Conservation (phyloP, 164 flowering plant genomes). For the Liriodendron chinense region DNA sequence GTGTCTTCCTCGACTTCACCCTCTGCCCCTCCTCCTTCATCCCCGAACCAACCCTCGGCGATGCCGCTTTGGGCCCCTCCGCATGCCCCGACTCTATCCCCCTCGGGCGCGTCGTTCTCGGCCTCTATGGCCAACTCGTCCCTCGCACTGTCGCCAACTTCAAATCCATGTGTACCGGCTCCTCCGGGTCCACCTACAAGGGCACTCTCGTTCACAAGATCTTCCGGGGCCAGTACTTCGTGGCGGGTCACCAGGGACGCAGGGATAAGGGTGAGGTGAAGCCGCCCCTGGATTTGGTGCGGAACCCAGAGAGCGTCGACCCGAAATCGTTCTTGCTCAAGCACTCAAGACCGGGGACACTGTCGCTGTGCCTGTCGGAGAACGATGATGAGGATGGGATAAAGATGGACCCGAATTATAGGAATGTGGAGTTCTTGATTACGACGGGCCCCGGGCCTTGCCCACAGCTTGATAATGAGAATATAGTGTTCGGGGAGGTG, state of each 20-base stretch:
- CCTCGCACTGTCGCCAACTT: slow-evolving; percentile 85
- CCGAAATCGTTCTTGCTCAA: slow-evolving; percentile 56
- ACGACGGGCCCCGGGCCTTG: slow-evolving; percentile 97
- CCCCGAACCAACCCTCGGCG: slow-evolving; percentile 47
- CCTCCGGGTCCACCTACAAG: slow-evolving; percentile 56
- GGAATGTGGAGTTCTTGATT: slow-evolving; percentile 92
- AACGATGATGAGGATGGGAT: slow-evolving; percentile 84
- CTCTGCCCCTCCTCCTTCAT: slow-evolving; percentile 73
- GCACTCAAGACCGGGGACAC: slow-evolving; percentile 65
- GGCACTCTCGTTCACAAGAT: slow-evolving; percentile 78
- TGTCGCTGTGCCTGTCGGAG: slow-evolving; percentile 79
- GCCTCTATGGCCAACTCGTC: slow-evolving; percentile 80
- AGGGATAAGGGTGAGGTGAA: slow-evolving; percentile 65
- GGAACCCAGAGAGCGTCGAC: slow-evolving; percentile 66
- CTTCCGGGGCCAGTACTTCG: slow-evolving; percentile 78
- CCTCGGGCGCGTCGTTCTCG: slow-evolving; percentile 83
- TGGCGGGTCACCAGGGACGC: slow-evolving; percentile 81
- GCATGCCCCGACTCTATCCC: slow-evolving; percentile 62
- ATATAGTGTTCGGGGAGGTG: slow-evolving; percentile 86
- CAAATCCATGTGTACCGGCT: slow-evolving; percentile 69
- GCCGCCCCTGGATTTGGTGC: slow-evolving; percentile 42
- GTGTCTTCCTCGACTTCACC: slow-evolving; percentile 82
- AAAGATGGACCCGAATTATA: slow-evolving; percentile 69
- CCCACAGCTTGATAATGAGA: slow-evolving; percentile 72
- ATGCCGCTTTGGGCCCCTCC: slow-evolving; percentile 18